Base-by-base conservation (phyloP, 2,329 filamentous ascomycete genomes). In the Lasiodiplodia sp. region DNA sequence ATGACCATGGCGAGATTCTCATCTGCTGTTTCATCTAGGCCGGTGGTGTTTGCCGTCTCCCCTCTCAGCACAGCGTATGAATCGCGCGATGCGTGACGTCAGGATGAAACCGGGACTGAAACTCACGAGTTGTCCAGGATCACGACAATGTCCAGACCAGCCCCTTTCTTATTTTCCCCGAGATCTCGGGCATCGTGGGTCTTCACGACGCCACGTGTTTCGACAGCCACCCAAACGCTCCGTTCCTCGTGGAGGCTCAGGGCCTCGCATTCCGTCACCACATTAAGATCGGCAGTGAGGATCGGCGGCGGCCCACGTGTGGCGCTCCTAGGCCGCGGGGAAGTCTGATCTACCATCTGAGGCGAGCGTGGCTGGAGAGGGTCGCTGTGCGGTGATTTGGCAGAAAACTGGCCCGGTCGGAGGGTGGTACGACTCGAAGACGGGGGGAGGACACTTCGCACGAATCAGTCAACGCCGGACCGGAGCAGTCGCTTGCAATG, bases 81-180 rank as follows among this genome's bases (percentile, higher is more conserved):
- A 63, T 64, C 63, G 44, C 38, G 38, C 55, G 63, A 69, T 57
- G 25, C 63, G 57, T 49, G 55, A 66, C 62, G 62, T 67, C 65
- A 25, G 21, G 57, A 25, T 64, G 60, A 64, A 64, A 64, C 60
- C 52, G 47, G 38, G 60, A 64, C 60, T 64, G 12, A 67, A 44
- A 72, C 72, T 70, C 71, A 80, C 78, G 77, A 76, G 63, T 80
- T 81, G 69, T 81, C 79, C 40, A 81, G 70, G 23, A 81, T 69
- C 25, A 81, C 73, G 6, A 79, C 70, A 4, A 80, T 68, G 70
- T 80, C 78, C 21, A 81, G 44, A 55, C 65, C 65, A 7, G 21
- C 65, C 56, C 40, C 53, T 31, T 67, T 47, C 2, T 14, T 16
- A 18, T 67, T 69, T 5, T 71, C 71, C 40, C 76, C 73, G 68